These are phyloP conservation scores for Aspergillus texensis DNA, from an alignment of 2,329 filamentous ascomycete species.

Conservation along the genomic window DNA sequence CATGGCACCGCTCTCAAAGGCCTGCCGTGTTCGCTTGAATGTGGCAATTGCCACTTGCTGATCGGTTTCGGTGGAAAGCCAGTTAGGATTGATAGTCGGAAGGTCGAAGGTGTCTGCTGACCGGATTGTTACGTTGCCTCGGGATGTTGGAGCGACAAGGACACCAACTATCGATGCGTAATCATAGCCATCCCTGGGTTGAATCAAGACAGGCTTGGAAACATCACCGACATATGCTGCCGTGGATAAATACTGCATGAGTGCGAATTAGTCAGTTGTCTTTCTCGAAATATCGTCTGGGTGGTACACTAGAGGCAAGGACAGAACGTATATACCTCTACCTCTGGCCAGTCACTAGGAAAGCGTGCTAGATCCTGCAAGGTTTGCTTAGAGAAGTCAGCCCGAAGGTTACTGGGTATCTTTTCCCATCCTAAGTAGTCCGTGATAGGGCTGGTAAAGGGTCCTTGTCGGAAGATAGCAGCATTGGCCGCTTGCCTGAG, in stretches of 20 bases:
- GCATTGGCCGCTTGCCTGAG: not conserved
- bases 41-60: conserved; percentile 45
- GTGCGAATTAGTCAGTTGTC: not conserved
- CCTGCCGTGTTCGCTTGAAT: conserved; percentile 46
- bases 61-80: conserved; percentile 45
- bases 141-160: conserved; percentile 46
- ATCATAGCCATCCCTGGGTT: conserved; percentile 29
- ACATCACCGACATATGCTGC: conserved; percentile 22
- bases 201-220: conserved; percentile 10
- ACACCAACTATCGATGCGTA: conserved; percentile 37
- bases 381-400: conserved; percentile 15
- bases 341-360: conserved; percentile 33
- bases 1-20: conserved; percentile 30
- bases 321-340: conserved; percentile 12
- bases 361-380: conserved; percentile 19
- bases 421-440: conserved; percentile 29
- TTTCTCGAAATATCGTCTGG: too few relatives aligned
- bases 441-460: conserved; percentile 9
- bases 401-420: conserved; percentile 16
- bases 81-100: conserved; percentile 51
- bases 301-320: not conserved
- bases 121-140: conserved; percentile 49
- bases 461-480: conserved; percentile 21
- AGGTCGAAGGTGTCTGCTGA: conserved; percentile 35
- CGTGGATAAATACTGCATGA: conserved; percentile 24